Conservation (phyloP, 2,329 filamentous ascomycete genomes). For the Emmonsiellopsis sp. region DNA sequence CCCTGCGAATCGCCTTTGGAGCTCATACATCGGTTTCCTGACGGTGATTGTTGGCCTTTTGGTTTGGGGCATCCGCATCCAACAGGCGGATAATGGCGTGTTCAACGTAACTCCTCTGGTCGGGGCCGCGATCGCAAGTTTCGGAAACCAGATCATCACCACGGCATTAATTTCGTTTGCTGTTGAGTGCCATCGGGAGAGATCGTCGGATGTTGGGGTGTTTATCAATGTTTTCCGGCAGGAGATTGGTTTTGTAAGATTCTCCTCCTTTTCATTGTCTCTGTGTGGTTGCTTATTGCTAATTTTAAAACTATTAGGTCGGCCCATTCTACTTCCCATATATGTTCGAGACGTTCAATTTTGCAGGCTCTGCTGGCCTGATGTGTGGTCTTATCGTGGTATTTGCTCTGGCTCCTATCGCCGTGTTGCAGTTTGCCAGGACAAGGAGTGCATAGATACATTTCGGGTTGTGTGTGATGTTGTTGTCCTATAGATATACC, state of each 20-base stretch:
- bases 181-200: slow-evolving; percentile 47
- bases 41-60: slow-evolving; percentile 45
- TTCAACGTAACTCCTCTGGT: slow-evolving; percentile 52
- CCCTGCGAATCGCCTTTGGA: slow-evolving; percentile 50
- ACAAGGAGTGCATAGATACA: neutral
- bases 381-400: slow-evolving; percentile 28
- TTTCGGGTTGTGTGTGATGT: neutral
- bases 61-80: slow-evolving; percentile 45
- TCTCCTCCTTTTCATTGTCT: neutral
- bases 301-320: slow-evolving; percentile 8
- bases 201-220: slow-evolving; percentile 47
- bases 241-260: slow-evolving; percentile 35
- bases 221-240: slow-evolving; percentile 51
- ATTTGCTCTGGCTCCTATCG: slow-evolving; percentile 22
- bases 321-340: slow-evolving; percentile 28
- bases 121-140: slow-evolving; percentile 43
- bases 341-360: slow-evolving; percentile 29
- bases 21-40: slow-evolving; percentile 45
- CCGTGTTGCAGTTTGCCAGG: slow-evolving; percentile 21
- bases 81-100: slow-evolving; percentile 32
- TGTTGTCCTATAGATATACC: no score
- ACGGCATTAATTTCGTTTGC: slow-evolving; percentile 53
- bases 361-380: slow-evolving; percentile 27
- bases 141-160: slow-evolving; percentile 53
- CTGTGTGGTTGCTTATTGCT: neutral